Conservation (phyloP, 2,329 filamentous ascomycete genomes). For the Cladosporium oxysporum region DNA sequence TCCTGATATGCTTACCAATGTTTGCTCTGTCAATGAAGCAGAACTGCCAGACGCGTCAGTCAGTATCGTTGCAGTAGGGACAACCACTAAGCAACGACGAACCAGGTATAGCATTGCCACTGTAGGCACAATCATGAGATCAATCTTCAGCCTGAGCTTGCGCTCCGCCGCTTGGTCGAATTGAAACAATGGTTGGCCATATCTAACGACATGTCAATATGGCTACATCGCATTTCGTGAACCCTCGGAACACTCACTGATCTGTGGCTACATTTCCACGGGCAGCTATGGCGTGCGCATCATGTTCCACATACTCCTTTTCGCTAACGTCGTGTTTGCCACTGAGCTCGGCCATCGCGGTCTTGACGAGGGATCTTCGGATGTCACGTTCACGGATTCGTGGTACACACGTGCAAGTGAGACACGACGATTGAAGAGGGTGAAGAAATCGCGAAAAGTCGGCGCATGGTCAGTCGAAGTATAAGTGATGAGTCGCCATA, state of each 20-base stretch:
- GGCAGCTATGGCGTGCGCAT: slow-evolving; percentile 44
- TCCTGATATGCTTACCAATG: slow-evolving; percentile 53
- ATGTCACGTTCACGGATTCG: neutral
- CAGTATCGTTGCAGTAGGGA: neutral
- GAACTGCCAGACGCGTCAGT: slow-evolving; percentile 58
- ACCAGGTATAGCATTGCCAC: slow-evolving; percentile 64
- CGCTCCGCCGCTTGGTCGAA: slow-evolving; percentile 61
- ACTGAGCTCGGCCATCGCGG: neutral
- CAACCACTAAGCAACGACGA: neutral
- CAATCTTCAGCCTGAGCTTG: slow-evolving; percentile 63
- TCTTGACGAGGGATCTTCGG: neutral
- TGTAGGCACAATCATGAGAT: slow-evolving; percentile 63
- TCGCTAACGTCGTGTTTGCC: neutral
- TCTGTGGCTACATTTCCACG: slow-evolving; percentile 52
- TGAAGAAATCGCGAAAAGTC: neutral
- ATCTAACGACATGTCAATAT: slow-evolving; percentile 37
- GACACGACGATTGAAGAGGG: neutral
- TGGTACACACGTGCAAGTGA: neutral
- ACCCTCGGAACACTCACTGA: slow-evolving; percentile 37
- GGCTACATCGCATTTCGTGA: neutral
- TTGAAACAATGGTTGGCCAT: slow-evolving; percentile 53
- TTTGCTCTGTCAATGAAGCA: slow-evolving; percentile 77
- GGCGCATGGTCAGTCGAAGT: slow-evolving; percentile 2
- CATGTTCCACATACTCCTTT: neutral
- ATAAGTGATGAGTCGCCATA: neutral